These are phyloP conservation scores for Setaria viridis DNA, from an alignment of 202 grass and related monocot species.

Conservation along the genomic window DNA sequence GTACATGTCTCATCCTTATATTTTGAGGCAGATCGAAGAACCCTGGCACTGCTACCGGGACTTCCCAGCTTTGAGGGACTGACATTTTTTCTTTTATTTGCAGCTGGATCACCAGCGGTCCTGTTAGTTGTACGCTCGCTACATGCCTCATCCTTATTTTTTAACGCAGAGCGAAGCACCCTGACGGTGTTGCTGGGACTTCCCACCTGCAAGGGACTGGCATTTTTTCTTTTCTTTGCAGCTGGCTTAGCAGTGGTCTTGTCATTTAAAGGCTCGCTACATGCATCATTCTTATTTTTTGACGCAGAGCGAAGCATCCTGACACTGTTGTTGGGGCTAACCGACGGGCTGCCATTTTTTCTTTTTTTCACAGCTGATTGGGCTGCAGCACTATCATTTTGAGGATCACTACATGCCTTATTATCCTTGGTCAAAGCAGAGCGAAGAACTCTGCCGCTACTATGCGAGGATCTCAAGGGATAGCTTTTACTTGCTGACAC, in stretches of 20 bases:
- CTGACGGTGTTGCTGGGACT: neutral
- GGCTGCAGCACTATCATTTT: conserved; percentile 22
- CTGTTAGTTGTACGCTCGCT: conserved; percentile 19
- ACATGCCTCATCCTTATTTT: conserved; percentile 35
- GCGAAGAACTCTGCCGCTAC: conserved; percentile 35
- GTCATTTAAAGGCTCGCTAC: conserved; percentile 29
- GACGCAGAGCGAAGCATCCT: conserved; percentile 36
- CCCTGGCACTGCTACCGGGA: conserved; percentile 31
- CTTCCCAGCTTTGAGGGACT: conserved; percentile 22
- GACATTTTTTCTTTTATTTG: conserved; percentile 42
- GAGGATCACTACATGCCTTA: conserved; percentile 31
- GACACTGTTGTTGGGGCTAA: neutral
- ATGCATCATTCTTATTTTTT: conserved; percentile 37
- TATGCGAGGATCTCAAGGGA: conserved; percentile 54
- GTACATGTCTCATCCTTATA: conserved; percentile 35
- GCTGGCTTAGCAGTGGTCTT: conserved; percentile 35
- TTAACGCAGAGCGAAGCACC: conserved; percentile 42
- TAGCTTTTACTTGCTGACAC: conserved; percentile 44
- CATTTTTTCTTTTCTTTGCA: conserved; percentile 45
- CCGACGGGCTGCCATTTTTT: conserved; percentile 22
- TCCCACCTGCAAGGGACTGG: neutral
- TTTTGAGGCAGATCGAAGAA: conserved; percentile 46
- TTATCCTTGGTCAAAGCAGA: conserved; percentile 41
- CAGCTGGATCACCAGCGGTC: conserved; percentile 41
- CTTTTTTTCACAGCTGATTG: conserved; percentile 46